Conservation (phyloP, 169 alveolate genomes). For the Cardiosporidium cionae region DNA sequence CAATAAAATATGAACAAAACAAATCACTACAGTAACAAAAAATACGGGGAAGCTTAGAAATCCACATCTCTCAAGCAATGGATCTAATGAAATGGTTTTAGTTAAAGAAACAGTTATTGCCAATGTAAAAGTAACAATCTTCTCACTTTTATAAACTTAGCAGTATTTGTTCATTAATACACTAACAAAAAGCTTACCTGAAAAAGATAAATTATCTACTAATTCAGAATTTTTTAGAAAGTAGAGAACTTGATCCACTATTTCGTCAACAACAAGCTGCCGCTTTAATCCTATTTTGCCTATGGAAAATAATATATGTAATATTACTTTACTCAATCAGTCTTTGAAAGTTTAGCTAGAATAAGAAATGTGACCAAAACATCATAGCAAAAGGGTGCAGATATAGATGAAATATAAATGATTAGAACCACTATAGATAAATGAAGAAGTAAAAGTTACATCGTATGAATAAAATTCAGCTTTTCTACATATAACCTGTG, state of each 20-base stretch:
- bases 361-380: too few species aligned
- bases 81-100: background rate
- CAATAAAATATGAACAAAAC: too few species aligned
- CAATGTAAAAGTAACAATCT: background rate
- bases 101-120: background rate
- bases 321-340: too few species aligned
- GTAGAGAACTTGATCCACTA: slow-evolving; percentile 63
- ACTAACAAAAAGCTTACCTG: slow-evolving; percentile 44
- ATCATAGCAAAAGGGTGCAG: too few species aligned
- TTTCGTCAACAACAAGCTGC: slow-evolving; percentile 68
- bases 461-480: too few species aligned
- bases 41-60: too few species aligned
- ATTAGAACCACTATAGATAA: too few species aligned
- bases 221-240: slow-evolving; percentile 56
- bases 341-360: too few species aligned
- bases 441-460: too few species aligned
- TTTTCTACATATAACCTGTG: background rate
- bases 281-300: slow-evolving; percentile 71
- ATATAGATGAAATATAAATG: too few species aligned
- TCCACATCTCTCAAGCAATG: too few species aligned
- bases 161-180: background rate
- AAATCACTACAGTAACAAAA: too few species aligned
- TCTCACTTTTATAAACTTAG: background rate
- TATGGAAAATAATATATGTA: background rate
- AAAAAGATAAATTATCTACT: slow-evolving; percentile 65